Evolutionary conservation across 2,329 filamentous ascomycete species (phyloP), one percentile per base, ranked within the genome.

Genomic region (Aureobasidium namibiae): DNA sequence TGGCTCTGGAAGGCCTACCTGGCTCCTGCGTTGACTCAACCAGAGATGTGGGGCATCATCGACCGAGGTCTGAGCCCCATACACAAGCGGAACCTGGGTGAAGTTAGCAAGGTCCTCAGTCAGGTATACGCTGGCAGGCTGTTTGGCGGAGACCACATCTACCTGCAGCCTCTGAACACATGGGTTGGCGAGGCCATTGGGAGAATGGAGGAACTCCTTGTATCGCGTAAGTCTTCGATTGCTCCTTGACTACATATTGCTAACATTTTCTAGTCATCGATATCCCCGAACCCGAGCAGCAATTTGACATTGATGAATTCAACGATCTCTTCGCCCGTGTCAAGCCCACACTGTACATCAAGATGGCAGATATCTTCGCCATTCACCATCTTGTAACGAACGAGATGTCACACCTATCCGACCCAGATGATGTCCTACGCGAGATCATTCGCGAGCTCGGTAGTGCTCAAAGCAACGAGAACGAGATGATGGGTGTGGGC

Each of bases 231-330:
- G 79, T 76, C 34, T 46, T 59, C 23, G 5, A 10, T 24, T 23
- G 42, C 3, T 31, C 29, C 1, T 26, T 5, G 13, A 24, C 2
- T 16, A 9, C 4, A 2, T 14, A 7, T 24, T 42, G 39, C 61
- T 62, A 48, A 62, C 59, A n/a, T n/a, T 3, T 36, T 7, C 29
- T 34, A 62, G 60, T 97, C 62, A 90, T 99, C 65, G 84, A 87
- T 13, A 89, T 97, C 13, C 85, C 88, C 14, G 87, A 94, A 67
- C 89, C 90, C 0, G 94, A 99, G 73, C 82, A 84, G 56, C 94
- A 94, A 24, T 99, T 97, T 69, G 92, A 97, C 72, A 96, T 99
- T 70, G 94, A 99, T 70, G 94, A 97, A 72, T 99, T 94, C 82
- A 97, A 96, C 70, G 94, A 99, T 69, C 81, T 99, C 7, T 97